These are phyloP conservation scores for Pythium diclinum DNA, from an alignment of 352 stramenopile species.

Conservation along the genomic window DNA sequence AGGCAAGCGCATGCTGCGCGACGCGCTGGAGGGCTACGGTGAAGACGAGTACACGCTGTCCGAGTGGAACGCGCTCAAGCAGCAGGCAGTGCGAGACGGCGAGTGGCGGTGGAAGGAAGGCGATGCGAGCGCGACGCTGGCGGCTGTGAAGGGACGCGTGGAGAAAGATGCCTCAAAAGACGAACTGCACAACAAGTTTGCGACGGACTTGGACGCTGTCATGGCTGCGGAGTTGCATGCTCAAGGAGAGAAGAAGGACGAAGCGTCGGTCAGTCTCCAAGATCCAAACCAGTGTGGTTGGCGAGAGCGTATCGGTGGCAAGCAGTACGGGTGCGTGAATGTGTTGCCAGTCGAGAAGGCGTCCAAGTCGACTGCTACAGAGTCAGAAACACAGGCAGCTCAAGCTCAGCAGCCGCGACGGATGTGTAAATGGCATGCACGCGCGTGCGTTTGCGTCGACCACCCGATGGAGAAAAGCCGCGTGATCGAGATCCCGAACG, in stretches of 20 bases:
- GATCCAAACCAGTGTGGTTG: slow-evolving; percentile 15
- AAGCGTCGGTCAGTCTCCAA: background rate
- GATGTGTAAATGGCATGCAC: slow-evolving; percentile 54
- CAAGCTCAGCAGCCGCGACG: slow-evolving; percentile 14
- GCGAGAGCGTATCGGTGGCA: slow-evolving; percentile 29
- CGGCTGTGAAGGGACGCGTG: slow-evolving; percentile 19
- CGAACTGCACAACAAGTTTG: slow-evolving; percentile 8
- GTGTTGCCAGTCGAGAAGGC: slow-evolving; percentile 13
- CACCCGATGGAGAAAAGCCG: slow-evolving; percentile 48
- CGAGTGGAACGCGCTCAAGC: slow-evolving; percentile 36
- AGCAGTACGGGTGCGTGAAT: slow-evolving; percentile 31
- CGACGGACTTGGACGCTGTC: slow-evolving; percentile 20
- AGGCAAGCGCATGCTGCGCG: slow-evolving; percentile 59
- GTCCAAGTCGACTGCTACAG: background rate
- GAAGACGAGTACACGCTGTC: slow-evolving; percentile 23
- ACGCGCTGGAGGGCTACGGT: slow-evolving; percentile 42
- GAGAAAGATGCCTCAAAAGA: slow-evolving; percentile 14
- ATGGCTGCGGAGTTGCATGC: slow-evolving; percentile 25
- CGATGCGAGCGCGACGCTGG: slow-evolving; percentile 16
- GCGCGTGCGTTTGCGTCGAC: slow-evolving; percentile 38
- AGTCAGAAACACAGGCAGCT: background rate
- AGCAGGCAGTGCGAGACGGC: slow-evolving; percentile 23
- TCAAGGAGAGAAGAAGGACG: background rate
- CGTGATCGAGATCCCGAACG: slow-evolving; percentile 62
- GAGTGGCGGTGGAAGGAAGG: slow-evolving; percentile 32